A percentile compares a stretch with the other conserved stretches of the same genome.
Evolutionary conservation across 139 green algal species (phyloP).

Genomic region (Edaphochlamys debaryana): DNA sequence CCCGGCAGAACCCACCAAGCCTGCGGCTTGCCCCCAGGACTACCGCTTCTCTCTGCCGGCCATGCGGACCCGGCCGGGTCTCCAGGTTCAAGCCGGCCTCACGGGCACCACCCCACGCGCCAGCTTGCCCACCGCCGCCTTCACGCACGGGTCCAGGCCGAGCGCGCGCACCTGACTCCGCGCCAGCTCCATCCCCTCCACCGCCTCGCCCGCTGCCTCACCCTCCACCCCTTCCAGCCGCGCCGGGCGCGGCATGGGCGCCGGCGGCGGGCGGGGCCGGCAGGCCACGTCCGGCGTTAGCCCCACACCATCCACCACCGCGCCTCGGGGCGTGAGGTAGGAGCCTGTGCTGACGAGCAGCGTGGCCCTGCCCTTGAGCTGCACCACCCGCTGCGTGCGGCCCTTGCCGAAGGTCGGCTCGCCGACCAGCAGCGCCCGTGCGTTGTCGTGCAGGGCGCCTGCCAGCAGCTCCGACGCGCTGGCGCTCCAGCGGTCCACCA

Average conservation of each 20-base stretch:
- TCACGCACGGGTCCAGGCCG: constrained; percentile 36
- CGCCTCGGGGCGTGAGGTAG: constrained; percentile 46
- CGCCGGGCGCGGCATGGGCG: neutral
- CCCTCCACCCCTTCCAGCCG: neutral
- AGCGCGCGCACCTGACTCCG: neutral
- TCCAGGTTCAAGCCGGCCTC: no score
- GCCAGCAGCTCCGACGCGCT: constrained; percentile 90
- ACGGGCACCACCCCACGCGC: no score
- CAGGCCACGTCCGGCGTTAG: constrained; percentile 49
- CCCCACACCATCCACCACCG: constrained; percentile 45
- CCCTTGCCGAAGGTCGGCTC: constrained; percentile 91
- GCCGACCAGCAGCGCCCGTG: constrained; percentile 70
- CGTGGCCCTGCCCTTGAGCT: constrained; percentile 70
- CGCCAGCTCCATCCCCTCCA: neutral
- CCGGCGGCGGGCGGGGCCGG: constrained; percentile 1
- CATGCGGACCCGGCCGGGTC: no score
- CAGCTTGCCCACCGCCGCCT: constrained; percentile 33
- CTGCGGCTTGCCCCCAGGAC: no score
- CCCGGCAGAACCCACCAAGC: no score
- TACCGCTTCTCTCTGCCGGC: no score
- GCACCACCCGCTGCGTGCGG: constrained; percentile 66
- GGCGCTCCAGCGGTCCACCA: constrained; percentile 83
- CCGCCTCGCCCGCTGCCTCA: neutral
- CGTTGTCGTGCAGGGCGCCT: constrained; percentile 82
- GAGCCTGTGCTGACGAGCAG: constrained; percentile 78